These are phyloP conservation scores for Neurospora discreta DNA, from an alignment of 495 filamentous ascomycete genomes.

Conservation along the genomic window DNA sequence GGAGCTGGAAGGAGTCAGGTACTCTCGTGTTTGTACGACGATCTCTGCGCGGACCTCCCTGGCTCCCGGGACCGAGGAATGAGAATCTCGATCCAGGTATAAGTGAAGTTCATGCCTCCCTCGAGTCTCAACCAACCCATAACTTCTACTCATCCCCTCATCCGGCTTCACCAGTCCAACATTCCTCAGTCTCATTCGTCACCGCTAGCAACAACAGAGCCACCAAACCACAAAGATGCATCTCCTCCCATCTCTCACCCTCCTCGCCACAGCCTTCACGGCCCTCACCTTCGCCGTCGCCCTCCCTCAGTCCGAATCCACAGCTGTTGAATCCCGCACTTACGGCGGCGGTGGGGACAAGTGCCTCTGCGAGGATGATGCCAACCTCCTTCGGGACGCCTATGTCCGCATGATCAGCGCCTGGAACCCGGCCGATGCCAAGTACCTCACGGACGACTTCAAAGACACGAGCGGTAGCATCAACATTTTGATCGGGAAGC, in stretches of 20 bases:
- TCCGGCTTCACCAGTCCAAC: neutral
- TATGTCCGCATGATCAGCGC: constrained; percentile 16
- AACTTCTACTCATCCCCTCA: neutral
- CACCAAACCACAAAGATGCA: constrained; percentile 1
- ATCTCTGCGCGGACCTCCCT: neutral
- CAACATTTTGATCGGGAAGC: constrained; percentile 17
- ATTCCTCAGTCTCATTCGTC: neutral
- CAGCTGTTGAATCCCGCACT: neutral
- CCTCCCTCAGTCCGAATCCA: neutral
- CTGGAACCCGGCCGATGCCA: constrained; percentile 16
- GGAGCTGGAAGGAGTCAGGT: neutral
- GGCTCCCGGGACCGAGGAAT: neutral
- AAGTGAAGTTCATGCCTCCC: neutral
- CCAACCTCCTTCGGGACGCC: constrained; percentile 9
- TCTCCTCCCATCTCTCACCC: constrained; percentile 4
- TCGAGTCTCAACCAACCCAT: neutral
- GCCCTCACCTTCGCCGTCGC: neutral
- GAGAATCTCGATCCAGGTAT: neutral
- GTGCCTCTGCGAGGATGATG: constrained; percentile 12
- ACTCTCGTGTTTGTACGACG: neutral
- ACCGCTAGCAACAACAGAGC: neutral
- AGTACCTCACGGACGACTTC: constrained; percentile 14
- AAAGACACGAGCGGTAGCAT: constrained; percentile 21
- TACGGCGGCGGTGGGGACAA: neutral
- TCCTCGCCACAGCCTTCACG: neutral